Evolutionary conservation across 148 eudicot genomes (phyloP).

Genomic region (Linanthus parryae): DNA sequence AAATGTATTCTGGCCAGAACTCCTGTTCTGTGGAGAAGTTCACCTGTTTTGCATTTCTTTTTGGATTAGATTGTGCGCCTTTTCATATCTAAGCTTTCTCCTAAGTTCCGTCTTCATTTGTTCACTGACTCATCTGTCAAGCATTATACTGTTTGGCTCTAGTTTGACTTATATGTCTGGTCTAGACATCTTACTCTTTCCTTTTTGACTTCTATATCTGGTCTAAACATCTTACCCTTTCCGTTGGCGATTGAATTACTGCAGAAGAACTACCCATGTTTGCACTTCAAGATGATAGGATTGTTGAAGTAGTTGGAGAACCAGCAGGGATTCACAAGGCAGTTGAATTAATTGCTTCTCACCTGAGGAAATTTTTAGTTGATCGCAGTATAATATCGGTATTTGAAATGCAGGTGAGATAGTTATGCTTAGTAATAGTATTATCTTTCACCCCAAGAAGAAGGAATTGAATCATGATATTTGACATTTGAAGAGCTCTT

Average conservation of each 20-base stretch:
- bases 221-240: constrained; percentile 1
- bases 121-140: too few species aligned
- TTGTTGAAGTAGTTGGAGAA: constrained; percentile 87
- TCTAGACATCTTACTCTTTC: too few species aligned
- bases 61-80: too few species aligned
- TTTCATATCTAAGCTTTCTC: too few species aligned
- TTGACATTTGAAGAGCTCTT: not conserved
- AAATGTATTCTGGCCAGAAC: too few species aligned
- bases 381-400: constrained; percentile 69
- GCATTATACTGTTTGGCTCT: too few species aligned
- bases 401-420: constrained; percentile 74
- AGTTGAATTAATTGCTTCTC: constrained; percentile 68
- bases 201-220: too few species aligned
- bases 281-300: constrained; percentile 89
- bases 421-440: not conserved
- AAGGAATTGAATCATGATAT: not conserved
- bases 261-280: constrained; percentile 78
- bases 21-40: too few species aligned
- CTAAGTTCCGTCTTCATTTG: too few species aligned
- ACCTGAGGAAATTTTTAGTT: constrained; percentile 86
- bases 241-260: constrained; percentile 11
- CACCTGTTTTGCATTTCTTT: too few species aligned
- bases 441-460: not conserved
- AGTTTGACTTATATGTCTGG: too few species aligned
- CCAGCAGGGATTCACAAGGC: constrained; percentile 71